Evolutionary conservation across 2,329 filamentous ascomycete species (phyloP), one percentile per base, ranked within the genome.

Genomic region (Plectosphaerella plurivora): DNA sequence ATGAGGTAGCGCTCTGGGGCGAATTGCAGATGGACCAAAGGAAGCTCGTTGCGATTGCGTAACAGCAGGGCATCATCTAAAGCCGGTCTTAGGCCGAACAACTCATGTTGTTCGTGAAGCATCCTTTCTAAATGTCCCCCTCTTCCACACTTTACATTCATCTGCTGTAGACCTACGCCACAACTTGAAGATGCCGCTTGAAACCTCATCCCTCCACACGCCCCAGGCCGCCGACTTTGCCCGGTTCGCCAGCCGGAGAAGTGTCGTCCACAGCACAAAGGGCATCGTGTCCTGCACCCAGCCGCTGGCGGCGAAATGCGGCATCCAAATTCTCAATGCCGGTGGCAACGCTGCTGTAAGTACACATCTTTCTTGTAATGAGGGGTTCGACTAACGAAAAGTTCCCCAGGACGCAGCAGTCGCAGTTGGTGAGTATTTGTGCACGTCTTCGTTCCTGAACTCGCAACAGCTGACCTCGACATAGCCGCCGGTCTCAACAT

Each of bases 341-440:
- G 94, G 94, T 53, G 94, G 94, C 51, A 99, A 97, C 74, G 91
- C 91, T 56, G 94, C 92, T 60, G 91, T 95, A 78, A 70, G 87
- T 53, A 36, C 22, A 37, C 45, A 47, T 22, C 28, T 12, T 20
- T 12, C 5, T 5, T 22, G 35, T 45, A 50, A 24, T 51, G 51
- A 35, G 53, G 8, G n/a, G 4, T 7, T 49, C 50, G 56, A 47
- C 56, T 54, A 14, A 60, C 45, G 48, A 50, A 39, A 0, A 12
- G 22, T 22, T 3, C 5, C 8, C 10, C 49, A 95, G 90, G 93
- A 97, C 75, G 93, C 94, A n/a, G 93, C 94, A 9, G 90, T 97
- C 4, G 94, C 94, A 44, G 90, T 96, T 55, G 87, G 87, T 89
- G 76, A 57, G 79, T 73, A 49, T 3, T 22, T 22, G 22, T 14